These are phyloP conservation scores for Fomitopsis palustris DNA, from an alignment of 1,284 basidiomycete genomes.

Conservation along the genomic window DNA sequence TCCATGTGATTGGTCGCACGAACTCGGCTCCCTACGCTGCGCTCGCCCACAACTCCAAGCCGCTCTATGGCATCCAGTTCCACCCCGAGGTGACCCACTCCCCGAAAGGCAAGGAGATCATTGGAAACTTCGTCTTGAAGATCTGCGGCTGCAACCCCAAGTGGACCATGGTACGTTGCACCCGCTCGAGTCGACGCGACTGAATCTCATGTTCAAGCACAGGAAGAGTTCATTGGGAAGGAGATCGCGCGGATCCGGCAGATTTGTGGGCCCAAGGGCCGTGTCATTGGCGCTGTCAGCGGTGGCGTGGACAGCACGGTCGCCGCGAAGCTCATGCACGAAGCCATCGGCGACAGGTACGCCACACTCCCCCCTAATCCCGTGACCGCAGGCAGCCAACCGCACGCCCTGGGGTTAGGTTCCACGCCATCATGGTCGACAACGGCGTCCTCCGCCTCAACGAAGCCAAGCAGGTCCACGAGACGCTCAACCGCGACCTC, in stretches of 20 bases:
- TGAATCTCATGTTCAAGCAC: background rate
- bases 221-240: conserved; percentile 98
- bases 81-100: conserved; percentile 99
- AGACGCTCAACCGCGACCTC: conserved; percentile 91
- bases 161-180: conserved; percentile 92
- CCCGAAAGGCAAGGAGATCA: conserved; percentile 87
- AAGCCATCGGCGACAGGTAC: conserved; percentile 95
- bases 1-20: conserved; percentile 88
- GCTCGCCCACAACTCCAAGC: conserved; percentile 87
- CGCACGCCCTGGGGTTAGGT: conserved; percentile 43
- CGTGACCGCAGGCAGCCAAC: no score
- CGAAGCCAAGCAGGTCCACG: conserved; percentile 91
- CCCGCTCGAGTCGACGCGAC: no score
- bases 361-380: conserved; percentile 5
- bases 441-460: conserved; percentile 95
- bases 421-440: conserved; percentile 99
- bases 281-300: conserved; percentile 96
- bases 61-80: conserved; percentile 97
- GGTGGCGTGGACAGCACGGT: conserved; percentile 99
- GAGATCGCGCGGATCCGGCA: conserved; percentile 94
- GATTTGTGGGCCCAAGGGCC: conserved; percentile 92
- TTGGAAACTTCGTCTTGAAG: conserved; percentile 82
- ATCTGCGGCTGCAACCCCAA: conserved; percentile 82
- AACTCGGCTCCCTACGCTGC: conserved; percentile 90
- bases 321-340: conserved; percentile 99